Evolutionary conservation across 768 basidiomycete species (phyloP).

Genomic region (Suillus discolor): DNA sequence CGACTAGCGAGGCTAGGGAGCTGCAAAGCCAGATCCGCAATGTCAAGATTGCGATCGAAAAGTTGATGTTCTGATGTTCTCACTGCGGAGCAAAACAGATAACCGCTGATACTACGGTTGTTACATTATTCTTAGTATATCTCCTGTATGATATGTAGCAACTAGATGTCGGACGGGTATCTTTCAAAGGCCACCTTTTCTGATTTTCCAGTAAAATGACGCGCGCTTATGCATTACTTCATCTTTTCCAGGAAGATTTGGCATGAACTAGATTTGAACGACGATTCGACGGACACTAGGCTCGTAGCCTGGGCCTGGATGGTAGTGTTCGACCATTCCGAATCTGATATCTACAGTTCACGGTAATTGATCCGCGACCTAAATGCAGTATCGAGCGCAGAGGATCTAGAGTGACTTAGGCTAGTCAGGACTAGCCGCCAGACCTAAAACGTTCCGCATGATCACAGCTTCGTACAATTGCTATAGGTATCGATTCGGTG

Average conservation of each 20-base stretch:
- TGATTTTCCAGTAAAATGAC: constrained; percentile 42
- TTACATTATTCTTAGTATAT: background rate
- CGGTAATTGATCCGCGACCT: background rate
- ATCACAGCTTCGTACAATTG: background rate
- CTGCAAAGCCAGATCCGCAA: constrained; percentile 86
- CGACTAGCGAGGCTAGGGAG: constrained; percentile 95
- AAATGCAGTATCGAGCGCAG: background rate
- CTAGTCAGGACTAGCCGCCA: background rate
- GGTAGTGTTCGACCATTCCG: no score
- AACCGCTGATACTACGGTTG: constrained; percentile 7
- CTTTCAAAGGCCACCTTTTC: constrained; percentile 95
- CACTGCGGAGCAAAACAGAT: constrained; percentile 5
- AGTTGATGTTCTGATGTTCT: constrained; percentile 47
- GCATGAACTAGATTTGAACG: background rate
- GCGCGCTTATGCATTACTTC: constrained; percentile 48
- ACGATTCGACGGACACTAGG: background rate
- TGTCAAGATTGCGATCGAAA: constrained; percentile 62
- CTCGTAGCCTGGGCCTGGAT: no score
- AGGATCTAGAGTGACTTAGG: background rate
- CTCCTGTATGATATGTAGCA: constrained; percentile 11
- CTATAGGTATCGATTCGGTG: background rate
- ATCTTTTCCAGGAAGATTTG: constrained; percentile 84
- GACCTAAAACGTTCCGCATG: background rate
- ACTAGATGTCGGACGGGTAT: constrained; percentile 36
- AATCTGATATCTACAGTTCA: no score